These are phyloP conservation scores for Begonia fuchsioides DNA, from an alignment of 306 rosid species.

Conservation along the genomic window DNA sequence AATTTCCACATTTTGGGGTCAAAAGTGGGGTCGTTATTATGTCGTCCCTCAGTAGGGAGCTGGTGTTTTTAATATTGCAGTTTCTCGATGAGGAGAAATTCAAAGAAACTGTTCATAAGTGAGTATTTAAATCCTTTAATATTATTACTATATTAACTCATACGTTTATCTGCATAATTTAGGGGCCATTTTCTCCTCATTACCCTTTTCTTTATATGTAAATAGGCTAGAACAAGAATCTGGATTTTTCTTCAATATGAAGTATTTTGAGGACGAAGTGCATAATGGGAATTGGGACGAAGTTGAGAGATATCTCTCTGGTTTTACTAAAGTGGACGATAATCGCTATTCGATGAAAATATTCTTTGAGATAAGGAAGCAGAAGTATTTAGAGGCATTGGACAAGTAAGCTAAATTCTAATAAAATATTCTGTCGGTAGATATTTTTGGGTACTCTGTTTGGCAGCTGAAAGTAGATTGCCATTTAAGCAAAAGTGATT, in stretches of 20 bases:
- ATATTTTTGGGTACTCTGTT: no score
- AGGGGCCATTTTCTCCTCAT: slow-evolving; percentile 13
- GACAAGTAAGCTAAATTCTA: slow-evolving; percentile 58
- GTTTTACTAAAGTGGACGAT: slow-evolving; percentile 95
- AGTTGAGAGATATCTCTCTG: slow-evolving; percentile 90
- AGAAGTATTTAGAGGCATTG: slow-evolving; percentile 90
- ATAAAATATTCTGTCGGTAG: no score
- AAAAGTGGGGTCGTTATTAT: slow-evolving; percentile 30
- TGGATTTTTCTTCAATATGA: slow-evolving; percentile 96
- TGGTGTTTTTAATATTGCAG: slow-evolving; percentile 98
- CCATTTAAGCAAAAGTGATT: slow-evolving; percentile 7
- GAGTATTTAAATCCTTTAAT: slow-evolving; percentile 21
- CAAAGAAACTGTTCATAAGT: slow-evolving; percentile 98
- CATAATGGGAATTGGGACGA: slow-evolving; percentile 98
- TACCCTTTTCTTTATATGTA: slow-evolving; percentile 10
- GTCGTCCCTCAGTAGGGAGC: slow-evolving; percentile 97
- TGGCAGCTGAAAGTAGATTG: background rate
- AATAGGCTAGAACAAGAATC: slow-evolving; percentile 95
- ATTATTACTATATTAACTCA: background rate
- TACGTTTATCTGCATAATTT: background rate
- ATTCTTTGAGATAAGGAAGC: slow-evolving; percentile 96
- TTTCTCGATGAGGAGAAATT: slow-evolving; percentile 99
- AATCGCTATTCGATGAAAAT: slow-evolving; percentile 98
- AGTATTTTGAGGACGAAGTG: slow-evolving; percentile 96
- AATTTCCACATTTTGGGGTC: slow-evolving; percentile 24